Evolutionary conservation across 345 rosid species (phyloP).

Genomic region (Brassica incana): DNA sequence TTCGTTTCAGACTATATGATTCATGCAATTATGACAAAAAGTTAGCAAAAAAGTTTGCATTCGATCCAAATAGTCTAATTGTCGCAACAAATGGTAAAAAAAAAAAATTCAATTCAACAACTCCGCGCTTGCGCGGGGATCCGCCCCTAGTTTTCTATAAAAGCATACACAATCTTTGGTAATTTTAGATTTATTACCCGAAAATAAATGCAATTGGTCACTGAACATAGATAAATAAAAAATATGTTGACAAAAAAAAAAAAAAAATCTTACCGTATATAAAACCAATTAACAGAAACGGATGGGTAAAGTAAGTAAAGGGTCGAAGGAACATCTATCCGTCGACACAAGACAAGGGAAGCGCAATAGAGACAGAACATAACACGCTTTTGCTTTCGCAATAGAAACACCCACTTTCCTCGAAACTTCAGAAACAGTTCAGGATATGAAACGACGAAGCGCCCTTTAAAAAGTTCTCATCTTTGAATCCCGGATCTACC

Average conservation of each 20-base stretch:
- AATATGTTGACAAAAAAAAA: neutral
- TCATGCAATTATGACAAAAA: no score
- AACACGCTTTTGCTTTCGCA: constrained; percentile 20
- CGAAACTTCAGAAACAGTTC: constrained; percentile 25
- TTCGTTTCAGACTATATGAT: no score
- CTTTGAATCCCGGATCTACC: constrained; percentile 33
- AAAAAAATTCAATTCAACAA: no score
- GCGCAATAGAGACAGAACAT: constrained; percentile 5
- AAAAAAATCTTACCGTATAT: neutral
- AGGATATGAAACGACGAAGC: constrained; percentile 33
- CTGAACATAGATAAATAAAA: neutral
- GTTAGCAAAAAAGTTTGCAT: no score
- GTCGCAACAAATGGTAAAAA: no score
- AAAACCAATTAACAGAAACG: constrained; percentile 29
- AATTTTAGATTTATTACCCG: neutral
- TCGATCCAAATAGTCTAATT: no score
- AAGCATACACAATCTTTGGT: neutral
- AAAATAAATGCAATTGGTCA: neutral
- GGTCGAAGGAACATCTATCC: neutral
- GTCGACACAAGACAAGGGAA: constrained; percentile 12
- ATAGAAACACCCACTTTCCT: constrained; percentile 23
- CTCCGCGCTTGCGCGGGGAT: no score
- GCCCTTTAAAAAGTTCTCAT: constrained; percentile 14
- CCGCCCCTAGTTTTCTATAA: neutral
- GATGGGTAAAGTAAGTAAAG: constrained; percentile 18